phyloP scores from a whole-genome alignment of 306 rosid species.

The Acacia crassicarpa region DNA sequence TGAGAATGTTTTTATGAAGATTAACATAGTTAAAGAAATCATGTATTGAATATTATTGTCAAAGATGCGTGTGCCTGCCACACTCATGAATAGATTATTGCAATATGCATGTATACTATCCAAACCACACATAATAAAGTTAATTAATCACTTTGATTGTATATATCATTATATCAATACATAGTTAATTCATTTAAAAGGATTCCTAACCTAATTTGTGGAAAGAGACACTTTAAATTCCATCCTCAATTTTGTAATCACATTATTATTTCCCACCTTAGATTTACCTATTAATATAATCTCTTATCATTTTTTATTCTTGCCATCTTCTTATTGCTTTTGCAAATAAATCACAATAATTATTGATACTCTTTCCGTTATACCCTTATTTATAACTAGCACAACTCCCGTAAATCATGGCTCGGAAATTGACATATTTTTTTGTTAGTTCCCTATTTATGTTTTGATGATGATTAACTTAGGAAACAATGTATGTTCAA shows the following conservation, averaged over 20 bases:
- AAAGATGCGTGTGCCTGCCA: conserved; percentile 33
- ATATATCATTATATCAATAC: not conserved
- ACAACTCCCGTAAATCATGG: too few species aligned
- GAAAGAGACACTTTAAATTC: not conserved
- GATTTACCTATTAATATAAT: not conserved
- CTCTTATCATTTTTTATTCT: not conserved
- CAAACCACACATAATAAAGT: not conserved
- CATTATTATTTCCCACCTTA: not conserved
- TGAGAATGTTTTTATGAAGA: not conserved
- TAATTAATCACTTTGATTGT: not conserved
- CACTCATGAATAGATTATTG: conserved; percentile 22
- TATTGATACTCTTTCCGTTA: too few species aligned
- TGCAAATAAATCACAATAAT: not conserved
- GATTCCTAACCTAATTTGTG: not conserved
- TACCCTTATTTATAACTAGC: too few species aligned
- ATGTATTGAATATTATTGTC: conserved; percentile 1
- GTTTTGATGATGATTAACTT: too few species aligned
- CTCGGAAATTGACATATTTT: too few species aligned
- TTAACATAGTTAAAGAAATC: not conserved
- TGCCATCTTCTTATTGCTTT: not conserved
- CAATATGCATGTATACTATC: not conserved
- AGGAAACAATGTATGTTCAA: too few species aligned
- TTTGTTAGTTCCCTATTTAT: too few species aligned
- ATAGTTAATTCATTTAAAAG: not conserved
- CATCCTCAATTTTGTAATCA: not conserved